Evolutionary conservation across 306 rosid genomes (phyloP).

Genomic region (Crotalaria pallida): DNA sequence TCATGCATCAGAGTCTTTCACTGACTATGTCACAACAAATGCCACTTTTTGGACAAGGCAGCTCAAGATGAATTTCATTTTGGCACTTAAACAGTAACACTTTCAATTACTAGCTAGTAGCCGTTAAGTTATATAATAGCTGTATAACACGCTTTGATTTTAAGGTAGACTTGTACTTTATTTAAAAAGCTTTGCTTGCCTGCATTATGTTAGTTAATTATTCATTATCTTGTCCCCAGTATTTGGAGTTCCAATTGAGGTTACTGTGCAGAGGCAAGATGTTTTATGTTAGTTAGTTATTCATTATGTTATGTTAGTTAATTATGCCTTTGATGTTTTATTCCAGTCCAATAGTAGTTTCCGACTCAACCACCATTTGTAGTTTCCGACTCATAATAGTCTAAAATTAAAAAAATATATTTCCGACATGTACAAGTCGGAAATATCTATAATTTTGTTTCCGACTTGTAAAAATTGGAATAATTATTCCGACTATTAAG

Average conservation of each 20-base stretch:
- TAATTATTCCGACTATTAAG: no score
- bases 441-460: no score
- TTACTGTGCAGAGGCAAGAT: conserved; percentile 74
- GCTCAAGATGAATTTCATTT: background rate
- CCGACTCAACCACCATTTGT: no score
- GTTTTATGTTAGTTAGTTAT: conserved; percentile 4
- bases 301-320: no score
- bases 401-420: no score
- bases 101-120: background rate
- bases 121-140: background rate
- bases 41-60: background rate
- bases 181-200: background rate
- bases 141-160: background rate
- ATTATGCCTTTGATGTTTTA: background rate
- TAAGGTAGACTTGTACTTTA: background rate
- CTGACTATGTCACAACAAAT: background rate
- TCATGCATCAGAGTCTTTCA: conserved; percentile 4
- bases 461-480: no score
- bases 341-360: conserved; percentile 16
- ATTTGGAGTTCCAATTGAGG: conserved; percentile 91
- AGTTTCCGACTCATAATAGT: no score
- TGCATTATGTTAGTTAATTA: conserved; percentile 9
- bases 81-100: background rate
- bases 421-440: no score
- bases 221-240: conserved; percentile 40